Conservation (phyloP, 1,139 yeast species). For the Candida buenavistaensis region DNA sequence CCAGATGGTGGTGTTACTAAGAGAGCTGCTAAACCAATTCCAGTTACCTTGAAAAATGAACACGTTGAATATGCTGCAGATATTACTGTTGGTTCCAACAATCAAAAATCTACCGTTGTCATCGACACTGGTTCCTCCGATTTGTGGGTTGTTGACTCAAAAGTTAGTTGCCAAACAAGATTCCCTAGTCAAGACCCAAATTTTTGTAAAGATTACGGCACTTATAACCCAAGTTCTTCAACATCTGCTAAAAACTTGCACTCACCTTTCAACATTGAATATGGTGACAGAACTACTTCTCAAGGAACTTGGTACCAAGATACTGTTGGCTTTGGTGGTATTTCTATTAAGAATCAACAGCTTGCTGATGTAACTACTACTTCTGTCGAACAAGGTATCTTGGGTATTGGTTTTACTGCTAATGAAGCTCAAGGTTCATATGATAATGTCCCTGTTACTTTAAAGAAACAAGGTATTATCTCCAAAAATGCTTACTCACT, state of each 20-base stretch:
- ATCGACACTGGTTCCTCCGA: constrained; percentile 30
- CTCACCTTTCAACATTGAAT: constrained; percentile 10
- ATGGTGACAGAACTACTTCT: constrained; percentile 23
- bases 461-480: constrained; percentile 46
- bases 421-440: constrained; percentile 18
- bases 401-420: constrained; percentile 23
- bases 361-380: constrained; percentile 19
- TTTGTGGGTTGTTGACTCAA: constrained; percentile 22
- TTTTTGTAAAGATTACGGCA: constrained; percentile 9
- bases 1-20: not conserved
- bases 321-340: constrained; percentile 15
- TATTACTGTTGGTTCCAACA: constrained; percentile 13
- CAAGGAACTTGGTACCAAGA: constrained; percentile 61
- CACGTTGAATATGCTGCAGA: constrained; percentile 9
- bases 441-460: constrained; percentile 31
- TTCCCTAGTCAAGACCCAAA: not conserved
- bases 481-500: constrained; percentile 38
- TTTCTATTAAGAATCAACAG: constrained; percentile 12
- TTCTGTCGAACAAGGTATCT: constrained; percentile 16
- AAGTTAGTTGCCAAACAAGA: constrained; percentile 7
- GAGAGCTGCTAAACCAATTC: constrained; percentile 9
- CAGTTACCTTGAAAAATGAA: constrained; percentile 10
- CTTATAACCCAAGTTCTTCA: constrained; percentile 8
- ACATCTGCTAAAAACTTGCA: constrained; percentile 10
- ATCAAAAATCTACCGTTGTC: constrained; percentile 12